Evolutionary conservation across 177 flowering plant species (phyloP), one percentile per base, ranked within the genome.

Genomic region (Vitis hybrid): DNA sequence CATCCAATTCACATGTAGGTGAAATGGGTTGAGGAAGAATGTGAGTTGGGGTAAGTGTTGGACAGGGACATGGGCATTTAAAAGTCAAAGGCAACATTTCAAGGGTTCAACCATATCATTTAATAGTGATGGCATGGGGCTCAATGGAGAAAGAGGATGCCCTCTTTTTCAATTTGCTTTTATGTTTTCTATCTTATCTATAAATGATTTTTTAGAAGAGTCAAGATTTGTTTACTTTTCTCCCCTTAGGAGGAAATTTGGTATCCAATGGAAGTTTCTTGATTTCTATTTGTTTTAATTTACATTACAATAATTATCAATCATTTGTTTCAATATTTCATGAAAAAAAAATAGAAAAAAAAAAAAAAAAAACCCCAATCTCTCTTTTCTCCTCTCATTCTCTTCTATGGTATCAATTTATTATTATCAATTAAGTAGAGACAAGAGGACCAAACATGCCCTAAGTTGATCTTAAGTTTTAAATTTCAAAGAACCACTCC

Each of bases 151-250:
- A 7, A 40, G 45, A 40, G 5, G 45, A 40, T 40, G 45, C 45
- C 45, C 45, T 40, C 45, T 7, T 40, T 40, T 40, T 40, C 45
- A 40, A 40, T 40, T 40, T 40, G 45, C 8, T 11, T 17, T 14
- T 0, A 3, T 54, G 56, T 54, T 54, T 54, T 54, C 17, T 54
- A 54, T 54, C 7, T 54, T 54, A 13, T 14, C n/a, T 14, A 54
- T 54, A 54, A 13, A 13, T 54, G 56, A 54, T 54, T 54, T 26
- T 68, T 52, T 13, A 67, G 60, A 67, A n/a, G 49, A 64, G 68
- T 68, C 76, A 68, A 68, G 64, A 63, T 74, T 56, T 68, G 76
- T 51, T 68, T 64, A 68, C 64, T 32, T 15, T 64, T 64, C 13
- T n/a, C 45, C 30, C 30, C 6, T 5, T 40, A 7, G 45, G 45